A percentile compares a stretch with the other conserved stretches of the same genome.
Evolutionary conservation across 345 rosid species (phyloP).

Genomic region (Bruguiera sexangula): DNA sequence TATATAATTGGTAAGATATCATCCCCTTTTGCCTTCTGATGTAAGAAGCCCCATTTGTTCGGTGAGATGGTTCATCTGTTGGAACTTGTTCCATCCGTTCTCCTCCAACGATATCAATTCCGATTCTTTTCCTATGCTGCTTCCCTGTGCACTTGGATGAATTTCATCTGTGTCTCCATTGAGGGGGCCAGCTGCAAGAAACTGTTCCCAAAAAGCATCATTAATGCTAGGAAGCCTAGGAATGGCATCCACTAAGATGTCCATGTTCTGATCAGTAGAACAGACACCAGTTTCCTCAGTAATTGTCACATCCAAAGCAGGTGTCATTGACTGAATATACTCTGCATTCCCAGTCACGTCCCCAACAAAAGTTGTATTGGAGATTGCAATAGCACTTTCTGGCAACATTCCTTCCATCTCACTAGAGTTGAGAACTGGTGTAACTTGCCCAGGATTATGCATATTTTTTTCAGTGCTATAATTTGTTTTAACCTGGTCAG

Average conservation of each 20-base stretch:
- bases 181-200: conserved; percentile 16
- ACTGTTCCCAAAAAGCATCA: conserved; percentile 35
- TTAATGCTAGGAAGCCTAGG: conserved; percentile 57
- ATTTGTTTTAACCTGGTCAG: conserved; percentile 20
- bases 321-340: background rate
- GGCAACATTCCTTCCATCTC: conserved; percentile 3
- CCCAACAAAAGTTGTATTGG: background rate
- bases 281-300: conserved; percentile 13
- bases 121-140: conserved; percentile 7
- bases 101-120: conserved; percentile 23
- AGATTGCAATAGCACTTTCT: conserved; percentile 12
- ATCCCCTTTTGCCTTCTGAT: conserved; percentile 24
- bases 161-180: conserved; percentile 19
- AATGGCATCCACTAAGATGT: conserved; percentile 20
- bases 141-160: conserved; percentile 10
- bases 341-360: background rate
- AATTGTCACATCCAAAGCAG: conserved; percentile 5
- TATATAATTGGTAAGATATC: conserved; percentile 21
- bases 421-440: background rate
- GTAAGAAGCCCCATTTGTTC: conserved; percentile 26
- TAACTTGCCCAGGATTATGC: conserved; percentile 13
- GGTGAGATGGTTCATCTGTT: conserved; percentile 23
- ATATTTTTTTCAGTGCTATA: conserved; percentile 11
- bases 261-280: conserved; percentile 11
- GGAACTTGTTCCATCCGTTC: conserved; percentile 16